Conservation (phyloP, 371 early-diverging fungal species). For the Parasitella parasitica region DNA sequence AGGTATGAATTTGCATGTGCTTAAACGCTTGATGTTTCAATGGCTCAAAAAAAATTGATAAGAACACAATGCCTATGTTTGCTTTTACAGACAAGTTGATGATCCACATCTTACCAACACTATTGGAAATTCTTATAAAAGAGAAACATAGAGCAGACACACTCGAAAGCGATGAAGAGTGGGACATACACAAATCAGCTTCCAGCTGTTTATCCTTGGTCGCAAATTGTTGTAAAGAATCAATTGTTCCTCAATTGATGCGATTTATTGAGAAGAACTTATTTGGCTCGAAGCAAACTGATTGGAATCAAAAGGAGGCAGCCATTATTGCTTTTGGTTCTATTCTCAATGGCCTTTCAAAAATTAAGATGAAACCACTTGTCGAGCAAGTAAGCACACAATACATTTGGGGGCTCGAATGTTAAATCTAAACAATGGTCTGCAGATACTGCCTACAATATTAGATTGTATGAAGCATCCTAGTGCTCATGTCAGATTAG, state of each 20-base stretch:
- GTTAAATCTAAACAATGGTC: background rate
- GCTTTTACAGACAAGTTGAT: background rate
- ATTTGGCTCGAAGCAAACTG: background rate
- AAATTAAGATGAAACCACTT: background rate
- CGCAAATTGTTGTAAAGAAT: background rate
- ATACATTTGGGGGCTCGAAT: too few relatives aligned
- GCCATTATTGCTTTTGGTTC: conserved; percentile 3
- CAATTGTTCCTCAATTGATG: background rate
- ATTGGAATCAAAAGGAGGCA: background rate
- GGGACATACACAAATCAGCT: background rate
- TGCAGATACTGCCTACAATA: background rate
- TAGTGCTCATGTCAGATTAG: background rate
- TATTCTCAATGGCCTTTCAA: conserved; percentile 1
- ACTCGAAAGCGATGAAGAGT: background rate
- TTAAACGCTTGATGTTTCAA: background rate
- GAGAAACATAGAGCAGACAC: background rate
- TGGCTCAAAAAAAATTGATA: background rate
- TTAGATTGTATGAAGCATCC: background rate
- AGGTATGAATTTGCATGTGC: background rate
- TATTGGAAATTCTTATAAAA: background rate
- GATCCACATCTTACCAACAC: background rate
- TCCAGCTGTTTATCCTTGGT: background rate
- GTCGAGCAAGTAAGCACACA: background rate
- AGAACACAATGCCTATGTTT: background rate
- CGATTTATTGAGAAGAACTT: background rate